Evolutionary conservation across 345 rosid genomes (phyloP), one percentile per base, ranked within the genome.

Genomic region (Boechera retrofracta): DNA sequence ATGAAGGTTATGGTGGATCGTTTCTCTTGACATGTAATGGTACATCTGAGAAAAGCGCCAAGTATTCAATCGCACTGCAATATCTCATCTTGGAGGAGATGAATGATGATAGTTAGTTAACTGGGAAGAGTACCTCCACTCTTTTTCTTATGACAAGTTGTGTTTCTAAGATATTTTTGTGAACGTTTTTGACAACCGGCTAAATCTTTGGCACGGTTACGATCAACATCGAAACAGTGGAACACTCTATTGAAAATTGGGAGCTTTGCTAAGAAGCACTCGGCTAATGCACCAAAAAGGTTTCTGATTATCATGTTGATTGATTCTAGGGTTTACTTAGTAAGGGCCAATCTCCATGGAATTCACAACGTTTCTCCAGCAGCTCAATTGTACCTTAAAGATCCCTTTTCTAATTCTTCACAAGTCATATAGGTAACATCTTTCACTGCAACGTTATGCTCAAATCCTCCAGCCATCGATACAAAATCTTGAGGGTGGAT

Each of bases 1-100:
- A 45, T 71, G 49, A 80, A 92, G 97, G 91, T 69, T 83, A 85
- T 82, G 95, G 91, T 33, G 92, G 95, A 70, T 90, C 88, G 4
- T 94, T 85, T 85, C 80, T 83, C 33, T 68, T 94, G 73, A 87
- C 62, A 78, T 77, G 78, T 69, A 78, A 75, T 57, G 70, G 57
- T 36, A 45, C 68, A 49, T 64, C 77, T 6, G 74, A 55, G 54
- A 76, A 76, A 73, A 59, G 6, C 2, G 82, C 58, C 9, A 79
- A 73, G 74, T 79, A 79, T 53, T 78, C 82, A 13, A 73, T 79
- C 21, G 74, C 82, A 1, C 65, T 79, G 69, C 82, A 79, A 36
- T 79, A 79, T 73, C 78, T 79, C 7, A 79, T 79, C 64, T 73
- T 73, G 52, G 82, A 79, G 64, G 65, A 79, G 64, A 59, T 78